A percentile compares a stretch with the other conserved stretches of the same genome.
Conservation (phyloP, 2,329 filamentous ascomycete genomes). For the Fusarium sarcochroum region DNA sequence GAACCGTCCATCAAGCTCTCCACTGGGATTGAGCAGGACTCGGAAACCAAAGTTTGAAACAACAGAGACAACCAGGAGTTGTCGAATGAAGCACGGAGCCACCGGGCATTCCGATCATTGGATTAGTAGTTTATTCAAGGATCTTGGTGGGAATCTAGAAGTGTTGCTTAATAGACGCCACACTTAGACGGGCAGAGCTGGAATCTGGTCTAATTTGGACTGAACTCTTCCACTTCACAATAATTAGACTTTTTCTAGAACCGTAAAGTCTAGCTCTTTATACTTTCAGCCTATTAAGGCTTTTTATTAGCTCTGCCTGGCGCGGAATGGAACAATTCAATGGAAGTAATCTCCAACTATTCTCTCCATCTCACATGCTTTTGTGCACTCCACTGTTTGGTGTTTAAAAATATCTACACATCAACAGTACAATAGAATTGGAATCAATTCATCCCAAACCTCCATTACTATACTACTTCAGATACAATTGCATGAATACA, state of each 20-base stretch:
- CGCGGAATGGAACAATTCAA: slow-evolving; percentile 5
- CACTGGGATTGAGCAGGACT: slow-evolving; percentile 32
- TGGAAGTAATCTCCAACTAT: slow-evolving; percentile 10
- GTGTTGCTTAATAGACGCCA: slow-evolving; percentile 28
- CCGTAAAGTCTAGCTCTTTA: background rate
- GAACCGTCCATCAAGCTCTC: slow-evolving; percentile 31
- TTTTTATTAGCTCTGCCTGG: slow-evolving; percentile 16
- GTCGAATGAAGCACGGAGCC: slow-evolving; percentile 3
- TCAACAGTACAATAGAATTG: too few species aligned
- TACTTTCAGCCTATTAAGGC: background rate
- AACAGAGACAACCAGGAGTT: background rate
- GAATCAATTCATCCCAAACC: too few species aligned
- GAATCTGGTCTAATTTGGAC: slow-evolving; percentile 5
- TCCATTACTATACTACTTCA: background rate
- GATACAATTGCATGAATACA: too few species aligned
- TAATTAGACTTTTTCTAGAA: slow-evolving; percentile 30
- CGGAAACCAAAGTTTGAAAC: slow-evolving; percentile 1
- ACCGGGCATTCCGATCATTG: slow-evolving; percentile 7
- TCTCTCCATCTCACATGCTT: background rate
- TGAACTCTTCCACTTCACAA: slow-evolving; percentile 16
- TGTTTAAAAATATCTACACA: too few species aligned
- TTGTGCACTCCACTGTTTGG: background rate
- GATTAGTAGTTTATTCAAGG: background rate
- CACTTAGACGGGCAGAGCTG: slow-evolving; percentile 7
- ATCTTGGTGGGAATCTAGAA: slow-evolving; percentile 13